Evolutionary conservation across 805 yeast species (phyloP), one percentile per base, ranked within the genome.

Genomic region (Metschnikowia noctiluminum): DNA sequence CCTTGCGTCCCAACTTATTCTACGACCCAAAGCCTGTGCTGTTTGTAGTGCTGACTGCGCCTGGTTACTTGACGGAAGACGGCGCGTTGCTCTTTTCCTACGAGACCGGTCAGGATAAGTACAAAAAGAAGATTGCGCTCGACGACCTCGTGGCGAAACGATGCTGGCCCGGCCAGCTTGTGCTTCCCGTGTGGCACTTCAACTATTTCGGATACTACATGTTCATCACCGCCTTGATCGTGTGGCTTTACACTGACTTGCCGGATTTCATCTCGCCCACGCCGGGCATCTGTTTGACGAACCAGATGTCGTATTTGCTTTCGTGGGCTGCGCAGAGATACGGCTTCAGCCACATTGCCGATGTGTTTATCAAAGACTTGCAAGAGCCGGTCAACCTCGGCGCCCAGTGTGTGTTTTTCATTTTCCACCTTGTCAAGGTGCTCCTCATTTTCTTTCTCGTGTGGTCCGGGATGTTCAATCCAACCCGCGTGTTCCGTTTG

Each of bases 191-290:
- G 27, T 89, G 95, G 90, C 69, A 73, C 51, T 69, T 69, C 50
- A 73, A 79, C 59, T 57, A 66, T 28, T 68, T 71, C 51, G 74
- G 71, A 28, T 76, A 66, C 54, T 70, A 74, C 55, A 56, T 73
- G 32, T 62, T 76, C 46, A 43, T 71, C 14, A 43, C 74, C 1
- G 49, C 70, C 4, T 68, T 88, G 58, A 44, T 78, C 9, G 68
- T 70, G 14, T 94, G 99, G 98, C 77, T 94, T 50, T 94, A 91
- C 66, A 84, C 96, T 1, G 98, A 94, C 70, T 76, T 94, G 64
- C 99, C 99, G 1, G 96, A 89, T 62, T 78, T 74, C 58, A 73
- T 89, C 46, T 80, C 91, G 34, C 97, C 97, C 42, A 92, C 98
- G 4, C 98, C 98, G 0, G 97, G 97, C 26, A 77, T 83, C 49